A percentile compares a stretch with the other conserved stretches of the same genome.
These are phyloP conservation scores for Leishmania mexicana DNA, from an alignment of 208 protist species.

Conservation along the genomic window DNA sequence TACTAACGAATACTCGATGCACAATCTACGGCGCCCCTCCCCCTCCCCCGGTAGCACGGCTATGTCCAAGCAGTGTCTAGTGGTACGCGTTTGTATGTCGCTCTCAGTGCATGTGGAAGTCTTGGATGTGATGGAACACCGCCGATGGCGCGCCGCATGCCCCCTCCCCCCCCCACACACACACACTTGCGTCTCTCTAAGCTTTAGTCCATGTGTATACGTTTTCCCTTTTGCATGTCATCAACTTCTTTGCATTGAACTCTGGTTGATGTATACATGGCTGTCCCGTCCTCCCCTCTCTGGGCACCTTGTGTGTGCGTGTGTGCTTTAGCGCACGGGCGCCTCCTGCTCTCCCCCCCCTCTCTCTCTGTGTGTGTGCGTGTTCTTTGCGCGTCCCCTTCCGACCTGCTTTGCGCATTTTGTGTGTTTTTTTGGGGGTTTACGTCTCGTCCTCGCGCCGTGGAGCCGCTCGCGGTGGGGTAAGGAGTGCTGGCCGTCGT, in stretches of 20 bases:
- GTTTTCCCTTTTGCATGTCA: not conserved
- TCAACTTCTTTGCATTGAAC: not conserved
- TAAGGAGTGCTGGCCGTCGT: not conserved
- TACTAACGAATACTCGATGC: not conserved
- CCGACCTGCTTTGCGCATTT: not conserved
- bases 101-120: not conserved
- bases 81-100: not conserved
- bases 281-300: not conserved
- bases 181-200: not conserved
- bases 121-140: not conserved
- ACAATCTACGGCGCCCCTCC: not conserved
- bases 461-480: not conserved
- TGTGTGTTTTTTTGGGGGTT: not conserved
- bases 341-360: conserved; percentile 3
- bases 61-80: not conserved
- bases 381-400: not conserved
- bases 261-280: not conserved
- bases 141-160: not conserved
- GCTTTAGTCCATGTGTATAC: not conserved
- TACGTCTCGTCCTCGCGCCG: not conserved
- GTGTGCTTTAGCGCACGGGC: conserved; percentile 1
- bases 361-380: not conserved
- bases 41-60: not conserved
- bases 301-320: not conserved
- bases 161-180: not conserved